Evolutionary conservation across 495 filamentous ascomycete genomes (phyloP), one percentile per base, ranked within the genome.

Genomic region (Daldinia bambusicola): DNA sequence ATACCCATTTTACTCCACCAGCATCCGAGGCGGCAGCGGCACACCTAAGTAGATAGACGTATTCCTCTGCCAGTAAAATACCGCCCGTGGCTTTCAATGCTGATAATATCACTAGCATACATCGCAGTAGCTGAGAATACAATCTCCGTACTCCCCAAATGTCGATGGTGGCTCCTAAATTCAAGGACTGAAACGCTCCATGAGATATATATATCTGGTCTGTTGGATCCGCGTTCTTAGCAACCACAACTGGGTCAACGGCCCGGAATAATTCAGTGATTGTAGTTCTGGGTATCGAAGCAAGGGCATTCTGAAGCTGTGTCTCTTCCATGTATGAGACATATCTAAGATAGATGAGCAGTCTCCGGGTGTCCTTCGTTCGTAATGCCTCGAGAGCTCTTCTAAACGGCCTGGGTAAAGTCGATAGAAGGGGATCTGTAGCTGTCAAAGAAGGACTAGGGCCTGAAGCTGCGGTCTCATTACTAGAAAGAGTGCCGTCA

Each of bases 191-290:
- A n/a, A 72, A 72, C 67, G 76, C 74, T 26, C 75, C 78, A 12
- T 58, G 32, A 2, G 72, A 41, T 31, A 80, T 71, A 34, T 68
- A 34, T 2, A 66, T 50, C 2, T 67, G 65, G 16, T 55, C 63
- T 5, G 75, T 58, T 10, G 72, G 55, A 40, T 82, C 81, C 9
- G 65, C 55, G n/a, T 77, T 60, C 7, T 20, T 66, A 12, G 75
- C 69, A 8, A 74, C 51, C 30, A 53, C 38, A 0, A 80, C 14
- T 0, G 81, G 80, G 55, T 83, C 80, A 10, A 83, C 55, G 10
- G 69, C 71, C 7, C 77, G 74, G 37, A 83, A 63, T 2, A 83
- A 69, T 36, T 82, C 79, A 12, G 78, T 81, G 61, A 83, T 79
- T 2, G 74, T 76, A 3, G 75, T 75, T 32, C 71, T 65, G 2